Base-by-base conservation (phyloP, 345 rosid genomes). In the Bruguiera gymnorhiza region DNA sequence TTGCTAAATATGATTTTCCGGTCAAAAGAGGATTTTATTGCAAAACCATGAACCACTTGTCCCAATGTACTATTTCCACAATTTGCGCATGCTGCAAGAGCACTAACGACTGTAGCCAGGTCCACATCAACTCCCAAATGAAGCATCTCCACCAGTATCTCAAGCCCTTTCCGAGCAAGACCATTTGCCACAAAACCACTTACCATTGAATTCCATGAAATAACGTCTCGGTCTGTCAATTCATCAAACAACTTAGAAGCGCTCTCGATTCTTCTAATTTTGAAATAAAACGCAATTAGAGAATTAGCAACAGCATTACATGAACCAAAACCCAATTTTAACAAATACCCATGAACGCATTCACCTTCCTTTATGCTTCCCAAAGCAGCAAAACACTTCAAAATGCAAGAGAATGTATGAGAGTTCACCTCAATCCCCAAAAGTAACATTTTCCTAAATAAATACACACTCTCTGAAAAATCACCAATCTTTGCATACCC, bases 131-230 rank as follows among this genome's bases (percentile, higher is more conserved):
- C 39, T 16, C 88, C 88, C 1, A 57, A 69, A 65, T 5, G 6
- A 57, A 84, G 57, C 96, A 90, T 86, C 75, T 70, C 50, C 60
- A 62, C 67, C 46, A 85, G 83, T 27, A 85, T 30, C 24, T 62
- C 78, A 8, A 90, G 23, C 51, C 84, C 96, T 66, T 76, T 36
- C 51, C 79, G 78, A 34, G 76, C 72, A 26, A 81, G 64, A 4
- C 80, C 85, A 30, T 80, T 84, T 2, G 84, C 77, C 0, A 83
- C 73, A 65, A 75, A 77, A 23, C 93, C 91, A 68, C 85, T 79
- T 63, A 86, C 83, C 75, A 86, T 85, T 0, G 88, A 86, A 54
- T 90, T 90, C 96, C 96, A 88, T 1, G 91, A 83, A 19, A 90
- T 70, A 29, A 83, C 79, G 83, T 88, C 96, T 74, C 88, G 24